Percentiles rank a stretch among this genome's conserved stretches.
These are phyloP conservation scores for Neurospora sp. DNA, from an alignment of 2,329 filamentous ascomycete genomes.

Conservation along the genomic window DNA sequence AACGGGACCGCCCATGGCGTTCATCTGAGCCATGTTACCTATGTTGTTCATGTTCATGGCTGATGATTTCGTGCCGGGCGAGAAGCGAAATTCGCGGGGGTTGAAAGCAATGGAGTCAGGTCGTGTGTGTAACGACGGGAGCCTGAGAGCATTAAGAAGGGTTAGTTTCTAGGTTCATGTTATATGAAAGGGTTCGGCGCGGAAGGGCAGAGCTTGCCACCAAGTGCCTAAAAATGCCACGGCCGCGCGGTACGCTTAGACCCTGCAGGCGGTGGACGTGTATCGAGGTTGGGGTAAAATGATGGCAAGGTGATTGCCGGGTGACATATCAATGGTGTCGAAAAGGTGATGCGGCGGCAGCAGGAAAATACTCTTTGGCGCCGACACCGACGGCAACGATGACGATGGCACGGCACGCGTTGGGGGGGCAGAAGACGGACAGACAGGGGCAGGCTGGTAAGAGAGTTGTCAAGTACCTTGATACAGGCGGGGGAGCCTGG, in stretches of 20 bases:
- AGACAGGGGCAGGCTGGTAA: not conserved
- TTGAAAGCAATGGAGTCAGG: not conserved
- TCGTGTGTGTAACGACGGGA: not conserved
- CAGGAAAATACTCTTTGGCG: not conserved
- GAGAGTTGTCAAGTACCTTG: not conserved
- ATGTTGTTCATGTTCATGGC: constrained; percentile 47
- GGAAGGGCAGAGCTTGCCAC: not conserved
- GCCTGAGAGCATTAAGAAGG: not conserved
- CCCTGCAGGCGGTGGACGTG: constrained; percentile 7
- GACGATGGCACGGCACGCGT: constrained; percentile 1
- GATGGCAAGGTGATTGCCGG: constrained; percentile 3
- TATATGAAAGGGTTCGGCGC: not conserved
- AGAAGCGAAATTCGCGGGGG: constrained; percentile 1
- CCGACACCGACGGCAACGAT: constrained; percentile 1
- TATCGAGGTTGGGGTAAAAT: constrained; percentile 2
- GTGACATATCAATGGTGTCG: not conserved
- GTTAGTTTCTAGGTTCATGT: constrained; percentile 2
- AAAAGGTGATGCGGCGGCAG: not conserved
- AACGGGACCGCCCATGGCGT: constrained; percentile 56
- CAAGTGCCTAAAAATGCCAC: constrained; percentile 15
- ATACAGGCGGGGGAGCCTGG: not conserved
- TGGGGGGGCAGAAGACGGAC: not conserved
- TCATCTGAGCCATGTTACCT: constrained; percentile 57
- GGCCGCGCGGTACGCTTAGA: constrained; percentile 8
- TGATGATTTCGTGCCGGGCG: constrained; percentile 17